phyloP scores from a whole-genome alignment of 352 stramenopile genomes.

The Phytopythium ostracodes region DNA sequence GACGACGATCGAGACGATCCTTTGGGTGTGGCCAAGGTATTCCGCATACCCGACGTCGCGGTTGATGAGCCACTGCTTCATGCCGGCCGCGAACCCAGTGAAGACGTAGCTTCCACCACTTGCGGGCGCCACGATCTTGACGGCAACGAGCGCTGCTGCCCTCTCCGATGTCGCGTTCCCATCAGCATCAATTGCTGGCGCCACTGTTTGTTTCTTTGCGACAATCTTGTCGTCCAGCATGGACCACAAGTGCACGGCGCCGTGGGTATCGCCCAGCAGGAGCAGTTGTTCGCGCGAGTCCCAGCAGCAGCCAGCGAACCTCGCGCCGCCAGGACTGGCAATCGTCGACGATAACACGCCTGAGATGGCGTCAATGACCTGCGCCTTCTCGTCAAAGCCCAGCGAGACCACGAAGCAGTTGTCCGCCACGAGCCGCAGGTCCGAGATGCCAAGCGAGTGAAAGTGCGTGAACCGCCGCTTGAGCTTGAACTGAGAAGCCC shows the following conservation, averaged over 20 bases:
- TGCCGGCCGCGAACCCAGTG: constrained; percentile 26
- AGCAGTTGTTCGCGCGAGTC: constrained; percentile 44
- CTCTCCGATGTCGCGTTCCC: not conserved
- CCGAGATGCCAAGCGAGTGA: constrained; percentile 54
- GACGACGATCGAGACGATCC: constrained; percentile 41
- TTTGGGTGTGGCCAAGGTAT: constrained; percentile 45
- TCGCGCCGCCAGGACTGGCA: constrained; percentile 31
- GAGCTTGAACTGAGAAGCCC: constrained; percentile 37
- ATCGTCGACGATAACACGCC: constrained; percentile 55
- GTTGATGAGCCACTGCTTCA: constrained; percentile 61
- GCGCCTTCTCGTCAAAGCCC: constrained; percentile 68
- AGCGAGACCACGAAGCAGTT: constrained; percentile 74
- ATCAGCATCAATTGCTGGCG: not conserved
- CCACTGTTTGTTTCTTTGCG: constrained; percentile 23
- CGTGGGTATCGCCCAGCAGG: constrained; percentile 46
- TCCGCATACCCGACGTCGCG: constrained; percentile 57
- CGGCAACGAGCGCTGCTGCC: not conserved
- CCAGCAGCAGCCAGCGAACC: constrained; percentile 62
- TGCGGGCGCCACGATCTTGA: not conserved
- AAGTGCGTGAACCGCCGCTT: constrained; percentile 62
- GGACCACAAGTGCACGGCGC: constrained; percentile 58
- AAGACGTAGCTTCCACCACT: constrained; percentile 35
- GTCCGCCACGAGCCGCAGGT: constrained; percentile 51
- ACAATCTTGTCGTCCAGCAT: constrained; percentile 66
- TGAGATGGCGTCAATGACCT: constrained; percentile 65